Conservation (phyloP, 140 eudicot species). For the Oenanthe javanica region DNA sequence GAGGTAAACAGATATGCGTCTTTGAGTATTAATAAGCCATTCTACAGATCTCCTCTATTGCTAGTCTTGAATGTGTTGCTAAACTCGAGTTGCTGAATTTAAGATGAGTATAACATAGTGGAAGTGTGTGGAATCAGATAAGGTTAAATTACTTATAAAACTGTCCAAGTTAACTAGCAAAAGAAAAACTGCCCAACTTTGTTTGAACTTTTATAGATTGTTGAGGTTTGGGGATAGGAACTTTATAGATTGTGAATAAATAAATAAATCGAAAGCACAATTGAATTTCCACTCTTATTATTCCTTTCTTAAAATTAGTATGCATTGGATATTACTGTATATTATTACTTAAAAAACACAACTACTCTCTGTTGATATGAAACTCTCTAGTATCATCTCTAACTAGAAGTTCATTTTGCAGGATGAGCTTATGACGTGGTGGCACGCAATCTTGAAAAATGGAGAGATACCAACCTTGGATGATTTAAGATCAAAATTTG, state of each 20-base stretch:
- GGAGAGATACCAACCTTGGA: slow-evolving; percentile 37
- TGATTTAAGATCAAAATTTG: slow-evolving; percentile 41
- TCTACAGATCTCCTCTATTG: not conserved
- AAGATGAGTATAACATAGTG: not conserved
- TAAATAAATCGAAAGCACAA: not conserved
- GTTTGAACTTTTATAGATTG: not conserved
- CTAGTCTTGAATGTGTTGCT: not conserved
- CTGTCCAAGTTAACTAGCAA: not conserved
- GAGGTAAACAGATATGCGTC: slow-evolving; percentile 38
- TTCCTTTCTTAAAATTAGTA: not conserved
- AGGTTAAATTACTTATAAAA: not conserved
- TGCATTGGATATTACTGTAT: not conserved
- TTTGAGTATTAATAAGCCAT: not conserved
- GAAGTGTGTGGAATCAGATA: not conserved
- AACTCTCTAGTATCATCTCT: not conserved
- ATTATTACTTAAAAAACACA: not conserved
- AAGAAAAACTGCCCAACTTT: not conserved
- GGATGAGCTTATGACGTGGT: slow-evolving; percentile 85
- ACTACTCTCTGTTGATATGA: not conserved
- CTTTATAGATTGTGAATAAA: not conserved
- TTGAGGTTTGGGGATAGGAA: not conserved
- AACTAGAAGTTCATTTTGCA: slow-evolving; percentile 8
- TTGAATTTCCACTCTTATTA: not conserved
- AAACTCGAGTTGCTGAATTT: not conserved
- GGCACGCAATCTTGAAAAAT: slow-evolving; percentile 29